Evolutionary conservation across 495 filamentous ascomycete genomes (phyloP).

Genomic region (Cetradonia linearis): DNA sequence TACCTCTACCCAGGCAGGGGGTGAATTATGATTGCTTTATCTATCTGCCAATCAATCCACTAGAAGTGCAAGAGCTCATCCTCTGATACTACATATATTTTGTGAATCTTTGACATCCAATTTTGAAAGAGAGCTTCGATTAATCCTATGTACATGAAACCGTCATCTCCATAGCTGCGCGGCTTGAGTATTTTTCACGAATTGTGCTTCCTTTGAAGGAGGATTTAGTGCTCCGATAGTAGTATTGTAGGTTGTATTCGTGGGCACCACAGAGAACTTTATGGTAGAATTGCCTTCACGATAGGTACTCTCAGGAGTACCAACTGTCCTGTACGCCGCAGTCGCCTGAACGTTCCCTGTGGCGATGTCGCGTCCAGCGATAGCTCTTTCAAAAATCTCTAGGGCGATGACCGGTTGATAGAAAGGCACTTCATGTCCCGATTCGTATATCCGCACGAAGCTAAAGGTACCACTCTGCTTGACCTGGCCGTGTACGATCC

Average conservation of each 20-base stretch:
- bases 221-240: background rate
- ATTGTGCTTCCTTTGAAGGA: background rate
- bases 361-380: slow-evolving; percentile 46
- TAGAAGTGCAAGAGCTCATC: too few species aligned
- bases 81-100: too few species aligned
- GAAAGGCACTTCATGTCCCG: slow-evolving; percentile 51
- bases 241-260: background rate
- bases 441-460: slow-evolving; percentile 49
- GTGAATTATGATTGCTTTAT: too few species aligned
- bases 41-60: too few species aligned
- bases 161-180: background rate
- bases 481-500: slow-evolving; percentile 42
- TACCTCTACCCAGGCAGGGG: too few species aligned
- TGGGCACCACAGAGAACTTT: background rate
- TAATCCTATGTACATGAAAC: background rate
- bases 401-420: slow-evolving; percentile 49
- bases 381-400: slow-evolving; percentile 44
- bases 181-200: too few species aligned
- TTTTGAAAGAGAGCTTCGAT: too few species aligned
- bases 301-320: slow-evolving; percentile 36
- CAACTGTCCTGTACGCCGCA: slow-evolving; percentile 38
- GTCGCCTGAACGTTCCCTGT: slow-evolving; percentile 37
- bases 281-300: slow-evolving; percentile 13
- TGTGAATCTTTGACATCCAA: too few species aligned
- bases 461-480: slow-evolving; percentile 50